A percentile compares a stretch with the other conserved stretches of the same genome.
Evolutionary conservation across 257 asterid species (phyloP).

Genomic region (Coffea eugenioides): DNA sequence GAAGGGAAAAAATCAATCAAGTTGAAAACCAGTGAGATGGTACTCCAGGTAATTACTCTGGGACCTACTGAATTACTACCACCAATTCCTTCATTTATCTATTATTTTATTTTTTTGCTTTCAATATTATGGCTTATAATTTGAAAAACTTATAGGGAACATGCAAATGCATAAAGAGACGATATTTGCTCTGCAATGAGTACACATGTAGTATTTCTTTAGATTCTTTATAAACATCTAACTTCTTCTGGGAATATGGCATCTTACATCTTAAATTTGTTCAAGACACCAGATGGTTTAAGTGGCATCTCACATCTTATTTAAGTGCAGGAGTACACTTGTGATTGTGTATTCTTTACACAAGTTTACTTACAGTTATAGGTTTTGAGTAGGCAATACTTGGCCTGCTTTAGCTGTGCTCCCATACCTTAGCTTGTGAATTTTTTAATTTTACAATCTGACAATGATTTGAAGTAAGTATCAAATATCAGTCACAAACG

Average conservation of each 20-base stretch:
- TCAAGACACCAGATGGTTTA: neutral
- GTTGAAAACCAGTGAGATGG: slow-evolving; percentile 82
- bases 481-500: neutral
- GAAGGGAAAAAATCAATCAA: slow-evolving; percentile 87
- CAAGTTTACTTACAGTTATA: neutral
- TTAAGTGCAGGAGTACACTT: neutral
- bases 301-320: neutral
- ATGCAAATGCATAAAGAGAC: too few relatives aligned
- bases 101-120: too few relatives aligned
- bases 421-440: neutral
- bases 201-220: neutral
- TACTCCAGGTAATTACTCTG: slow-evolving; percentile 75
- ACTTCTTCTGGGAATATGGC: neutral
- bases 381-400: neutral
- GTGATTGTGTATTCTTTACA: neutral
- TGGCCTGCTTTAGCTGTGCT: neutral
- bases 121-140: neutral
- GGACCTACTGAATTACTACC: neutral
- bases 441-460: neutral
- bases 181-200: neutral
- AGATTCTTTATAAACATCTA: neutral
- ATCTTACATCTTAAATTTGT: neutral
- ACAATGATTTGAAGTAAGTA: neutral
- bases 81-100: neutral
- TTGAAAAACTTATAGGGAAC: neutral